Conservation (phyloP, 1,139 yeast genomes). For the Entelexis sorbosivorans region DNA sequence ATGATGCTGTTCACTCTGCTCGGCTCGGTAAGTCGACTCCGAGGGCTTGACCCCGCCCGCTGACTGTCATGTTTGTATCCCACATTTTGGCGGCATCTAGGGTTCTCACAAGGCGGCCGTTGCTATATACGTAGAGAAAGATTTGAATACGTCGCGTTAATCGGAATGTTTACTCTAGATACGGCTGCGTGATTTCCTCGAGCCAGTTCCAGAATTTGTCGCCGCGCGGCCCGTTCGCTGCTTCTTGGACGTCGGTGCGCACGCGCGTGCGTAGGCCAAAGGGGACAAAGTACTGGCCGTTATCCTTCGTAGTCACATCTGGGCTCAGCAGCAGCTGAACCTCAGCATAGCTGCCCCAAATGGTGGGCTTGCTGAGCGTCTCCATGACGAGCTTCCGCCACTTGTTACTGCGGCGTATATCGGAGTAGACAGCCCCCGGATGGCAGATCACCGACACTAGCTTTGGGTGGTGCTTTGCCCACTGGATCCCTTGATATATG, state of each 20-base stretch:
- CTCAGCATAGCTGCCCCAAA: slow-evolving; percentile 37
- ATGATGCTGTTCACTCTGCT: no score
- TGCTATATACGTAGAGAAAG: no score
- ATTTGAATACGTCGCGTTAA: no score
- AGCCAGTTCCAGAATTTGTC: slow-evolving; percentile 22
- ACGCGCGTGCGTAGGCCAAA: slow-evolving; percentile 24
- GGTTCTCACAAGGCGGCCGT: no score
- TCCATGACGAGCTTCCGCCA: slow-evolving; percentile 19
- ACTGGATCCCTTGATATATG: slow-evolving; percentile 35
- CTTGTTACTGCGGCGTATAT: slow-evolving; percentile 29
- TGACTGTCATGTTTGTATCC: no score
- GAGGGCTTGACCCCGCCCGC: no score
- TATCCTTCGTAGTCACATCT: slow-evolving; percentile 28
- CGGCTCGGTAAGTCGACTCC: no score
- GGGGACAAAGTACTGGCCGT: slow-evolving; percentile 31
- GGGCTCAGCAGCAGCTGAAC: slow-evolving; percentile 36
- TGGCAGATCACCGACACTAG: slow-evolving; percentile 36
- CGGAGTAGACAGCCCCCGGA: slow-evolving; percentile 41
- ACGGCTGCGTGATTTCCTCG: background rate
- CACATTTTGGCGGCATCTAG: no score
- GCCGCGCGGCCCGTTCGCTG: slow-evolving; percentile 22
- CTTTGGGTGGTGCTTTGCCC: slow-evolving; percentile 33
- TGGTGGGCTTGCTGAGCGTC: slow-evolving; percentile 18
- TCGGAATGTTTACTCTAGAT: background rate
- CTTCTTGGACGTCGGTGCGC: slow-evolving; percentile 24